Evolutionary conservation across 805 yeast species (phyloP), one percentile per base, ranked within the genome.

Genomic region (Cyberlindnera samutprakarnensis): DNA sequence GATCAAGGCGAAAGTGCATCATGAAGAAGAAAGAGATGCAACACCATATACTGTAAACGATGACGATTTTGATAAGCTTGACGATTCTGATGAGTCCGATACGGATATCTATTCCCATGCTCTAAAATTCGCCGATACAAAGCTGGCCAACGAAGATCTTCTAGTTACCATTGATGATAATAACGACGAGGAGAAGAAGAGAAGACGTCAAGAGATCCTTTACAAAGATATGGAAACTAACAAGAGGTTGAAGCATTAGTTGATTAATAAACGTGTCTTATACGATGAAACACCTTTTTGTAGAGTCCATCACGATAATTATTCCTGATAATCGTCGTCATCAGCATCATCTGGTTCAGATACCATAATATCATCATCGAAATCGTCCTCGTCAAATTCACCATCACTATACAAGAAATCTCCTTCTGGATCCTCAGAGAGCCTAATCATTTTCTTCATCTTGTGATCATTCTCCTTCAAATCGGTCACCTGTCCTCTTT

Each of bases 11-110:
- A 24, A 30, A 9, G 4, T 15, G 25, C 22, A n/a, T 6, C 12
- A 19, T 12, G 8, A 9, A n/a, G 15, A 18, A 14, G 16, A 13
- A n/a, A 9, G 11, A 14, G 14, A 7, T 8, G 12, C 9, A 16
- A 9, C 28, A 23, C 12, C 11, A 22, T 19, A 14, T 19, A 22
- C 7, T 7, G 1, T 15, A 2, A 17, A 7, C 13, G 16, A 22
- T 12, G 37, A 36, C 10, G 34, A 21, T 23, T 44, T 44, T 30
- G 46, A 42, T 18, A 44, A 42, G 19, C 43, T 44, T 15, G 54
- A 49, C 15, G 37, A 48, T 26, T 22, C 46, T 7, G 47, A 42
- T 23, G 47, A 37, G 14, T 41, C 49, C 1, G 46, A 47, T n/a
- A 42, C 49, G 5, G 44, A 37, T 14, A 23, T 49, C 10, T 49